phyloP scores from a whole-genome alignment of 2,329 filamentous ascomycete genomes.

The Fusarium staphyleae region DNA sequence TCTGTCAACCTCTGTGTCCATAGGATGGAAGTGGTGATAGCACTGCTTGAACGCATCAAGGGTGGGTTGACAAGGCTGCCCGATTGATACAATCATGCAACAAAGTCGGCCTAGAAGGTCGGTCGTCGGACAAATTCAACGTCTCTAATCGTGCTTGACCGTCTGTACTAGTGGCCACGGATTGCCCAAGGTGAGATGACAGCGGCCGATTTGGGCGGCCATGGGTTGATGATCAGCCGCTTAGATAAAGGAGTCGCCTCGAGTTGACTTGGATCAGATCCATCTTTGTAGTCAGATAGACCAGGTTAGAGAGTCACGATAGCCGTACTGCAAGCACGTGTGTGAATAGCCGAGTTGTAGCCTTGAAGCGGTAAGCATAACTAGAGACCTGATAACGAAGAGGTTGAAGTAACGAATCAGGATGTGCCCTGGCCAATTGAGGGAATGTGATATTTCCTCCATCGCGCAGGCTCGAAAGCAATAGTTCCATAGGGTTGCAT shows the following conservation, averaged over 20 bases:
- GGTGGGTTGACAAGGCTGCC: constrained; percentile 28
- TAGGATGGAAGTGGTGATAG: constrained; percentile 29
- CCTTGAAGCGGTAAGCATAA: too few relatives aligned
- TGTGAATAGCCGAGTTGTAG: too few relatives aligned
- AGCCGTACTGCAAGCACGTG: too few relatives aligned
- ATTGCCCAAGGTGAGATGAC: constrained; percentile 7
- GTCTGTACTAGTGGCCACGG: background rate
- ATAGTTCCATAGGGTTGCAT: constrained; percentile 16
- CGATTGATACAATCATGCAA: constrained; percentile 40
- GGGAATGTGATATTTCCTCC: too few relatives aligned
- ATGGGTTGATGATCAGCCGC: constrained; percentile 31
- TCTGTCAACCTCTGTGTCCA: too few relatives aligned
- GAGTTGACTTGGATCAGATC: background rate
- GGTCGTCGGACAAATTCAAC: constrained; percentile 19
- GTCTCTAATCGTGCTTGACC: constrained; percentile 10
- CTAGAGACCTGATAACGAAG: too few relatives aligned
- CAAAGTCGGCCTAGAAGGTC: constrained; percentile 23
- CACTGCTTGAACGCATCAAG: constrained; percentile 34
- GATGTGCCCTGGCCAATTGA: too few relatives aligned
- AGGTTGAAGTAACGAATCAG: too few relatives aligned
- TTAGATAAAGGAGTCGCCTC: background rate
- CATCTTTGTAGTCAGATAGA: background rate
- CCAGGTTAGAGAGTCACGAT: too few relatives aligned
- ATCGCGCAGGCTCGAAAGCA: constrained; percentile 5
- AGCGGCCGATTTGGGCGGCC: constrained; percentile 15